phyloP scores from a whole-genome alignment of 2,329 filamentous ascomycete genomes.

The Phoma sp. region DNA sequence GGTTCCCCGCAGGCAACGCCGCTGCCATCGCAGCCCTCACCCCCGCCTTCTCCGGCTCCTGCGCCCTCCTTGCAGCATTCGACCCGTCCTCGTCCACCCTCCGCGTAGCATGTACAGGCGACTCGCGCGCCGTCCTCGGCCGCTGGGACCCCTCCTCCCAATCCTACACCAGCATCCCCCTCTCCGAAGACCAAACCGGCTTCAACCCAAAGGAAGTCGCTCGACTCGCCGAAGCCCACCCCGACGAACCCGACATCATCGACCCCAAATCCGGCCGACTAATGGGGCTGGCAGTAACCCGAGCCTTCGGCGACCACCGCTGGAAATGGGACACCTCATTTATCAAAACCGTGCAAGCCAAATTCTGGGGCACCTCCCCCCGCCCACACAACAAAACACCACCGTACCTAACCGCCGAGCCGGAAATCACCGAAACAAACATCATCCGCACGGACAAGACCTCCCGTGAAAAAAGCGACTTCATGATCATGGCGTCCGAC shows the following conservation, averaged over 20 bases:
- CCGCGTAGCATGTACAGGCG: slow-evolving; percentile 71
- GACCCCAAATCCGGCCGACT: slow-evolving; percentile 63
- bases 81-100: slow-evolving; percentile 63
- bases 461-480: slow-evolving; percentile 53
- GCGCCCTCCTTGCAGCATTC: slow-evolving; percentile 69
- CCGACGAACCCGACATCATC: slow-evolving; percentile 66
- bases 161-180: slow-evolving; percentile 60
- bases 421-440: slow-evolving; percentile 66
- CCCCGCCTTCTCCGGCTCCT: slow-evolving; percentile 63
- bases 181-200: slow-evolving; percentile 73
- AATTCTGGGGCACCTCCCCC: slow-evolving; percentile 59
- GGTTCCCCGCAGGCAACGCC: slow-evolving; percentile 45
- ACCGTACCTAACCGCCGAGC: slow-evolving; percentile 73
- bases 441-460: slow-evolving; percentile 52
- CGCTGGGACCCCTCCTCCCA: slow-evolving; percentile 52
- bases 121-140: slow-evolving; percentile 72
- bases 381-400: slow-evolving; percentile 60
- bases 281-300: slow-evolving; percentile 67
- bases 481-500: slow-evolving; percentile 72
- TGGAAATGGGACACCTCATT: slow-evolving; percentile 71
- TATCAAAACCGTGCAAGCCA: slow-evolving; percentile 53
- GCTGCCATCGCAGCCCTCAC: slow-evolving; percentile 40
- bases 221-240: slow-evolving; percentile 65
- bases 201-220: slow-evolving; percentile 66
- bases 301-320: slow-evolving; percentile 72